A percentile compares a stretch with the other conserved stretches of the same genome.
These are phyloP conservation scores for Botrytis deweyae DNA, from an alignment of 2,329 filamentous ascomycete species.

Conservation along the genomic window DNA sequence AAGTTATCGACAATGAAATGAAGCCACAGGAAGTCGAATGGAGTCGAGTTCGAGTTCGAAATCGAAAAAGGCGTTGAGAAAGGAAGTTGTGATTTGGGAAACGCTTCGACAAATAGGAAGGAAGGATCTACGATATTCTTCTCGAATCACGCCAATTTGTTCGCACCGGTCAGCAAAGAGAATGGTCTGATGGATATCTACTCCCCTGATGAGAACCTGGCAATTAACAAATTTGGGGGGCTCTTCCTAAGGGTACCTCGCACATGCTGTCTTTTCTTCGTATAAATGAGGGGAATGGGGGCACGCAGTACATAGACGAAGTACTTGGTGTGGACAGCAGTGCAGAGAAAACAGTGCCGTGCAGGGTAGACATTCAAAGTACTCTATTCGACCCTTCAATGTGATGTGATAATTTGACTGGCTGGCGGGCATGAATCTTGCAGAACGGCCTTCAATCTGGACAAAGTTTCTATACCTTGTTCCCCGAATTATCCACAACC, in stretches of 20 bases:
- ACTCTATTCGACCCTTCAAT: constrained; percentile 8
- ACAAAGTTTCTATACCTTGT: constrained; percentile 7
- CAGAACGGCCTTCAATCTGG: constrained; percentile 14
- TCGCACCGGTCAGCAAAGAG: not conserved
- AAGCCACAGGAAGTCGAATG: not conserved
- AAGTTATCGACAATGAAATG: constrained; percentile 14
- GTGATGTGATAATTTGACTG: not conserved
- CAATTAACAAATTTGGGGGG: not conserved
- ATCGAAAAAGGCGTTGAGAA: constrained; percentile 5
- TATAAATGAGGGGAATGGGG: constrained; percentile 9
- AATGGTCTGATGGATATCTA: not conserved
- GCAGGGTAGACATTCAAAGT: not conserved
- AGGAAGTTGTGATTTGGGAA: constrained; percentile 6
- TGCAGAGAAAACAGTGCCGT: not conserved
- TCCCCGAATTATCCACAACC: not conserved
- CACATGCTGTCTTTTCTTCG: not conserved
- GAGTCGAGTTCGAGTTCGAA: not conserved
- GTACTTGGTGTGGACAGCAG: not conserved
- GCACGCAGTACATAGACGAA: not conserved
- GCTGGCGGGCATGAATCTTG: constrained; percentile 12
- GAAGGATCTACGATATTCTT: constrained; percentile 4
- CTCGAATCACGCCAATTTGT: not conserved
- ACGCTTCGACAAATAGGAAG: constrained; percentile 1
- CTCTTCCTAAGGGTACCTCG: not conserved
- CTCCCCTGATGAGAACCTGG: constrained; percentile 7